Conservation (phyloP, 2,329 filamentous ascomycete species). For the Arthrobotrys pseudoclavata region DNA sequence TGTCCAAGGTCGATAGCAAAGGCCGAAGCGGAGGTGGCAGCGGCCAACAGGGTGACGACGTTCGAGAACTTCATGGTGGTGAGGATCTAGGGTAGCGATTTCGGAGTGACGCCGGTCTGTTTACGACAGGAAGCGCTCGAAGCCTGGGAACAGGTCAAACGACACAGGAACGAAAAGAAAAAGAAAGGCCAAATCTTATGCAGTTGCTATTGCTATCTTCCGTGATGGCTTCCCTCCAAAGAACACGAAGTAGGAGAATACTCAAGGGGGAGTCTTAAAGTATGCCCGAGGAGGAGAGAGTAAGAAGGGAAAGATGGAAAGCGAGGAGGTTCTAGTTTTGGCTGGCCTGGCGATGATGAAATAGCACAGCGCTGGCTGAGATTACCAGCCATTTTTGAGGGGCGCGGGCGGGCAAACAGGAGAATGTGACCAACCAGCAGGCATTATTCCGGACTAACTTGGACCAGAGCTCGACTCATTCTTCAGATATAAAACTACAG, state of each 20-base stretch:
- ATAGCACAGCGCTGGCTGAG: conserved; percentile 31
- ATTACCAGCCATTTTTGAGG: conserved; percentile 44
- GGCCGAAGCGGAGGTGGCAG: conserved; percentile 31
- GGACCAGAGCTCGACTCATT: not conserved
- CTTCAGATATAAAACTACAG: not conserved
- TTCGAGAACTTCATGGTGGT: conserved; percentile 53
- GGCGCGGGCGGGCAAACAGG: conserved; percentile 13
- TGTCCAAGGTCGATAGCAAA: conserved; percentile 39
- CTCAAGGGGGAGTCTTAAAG: no score
- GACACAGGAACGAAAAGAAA: not conserved
- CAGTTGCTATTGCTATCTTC: not conserved
- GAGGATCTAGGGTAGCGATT: conserved; percentile 25
- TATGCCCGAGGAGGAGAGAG: not conserved
- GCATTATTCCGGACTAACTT: conserved; percentile 8
- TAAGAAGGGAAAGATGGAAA: conserved; percentile 14
- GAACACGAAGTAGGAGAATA: not conserved
- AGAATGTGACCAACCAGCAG: conserved; percentile 58
- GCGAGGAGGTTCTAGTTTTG: conserved; percentile 3
- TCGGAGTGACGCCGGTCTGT: conserved; percentile 15
- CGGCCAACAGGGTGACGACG: conserved; percentile 30
- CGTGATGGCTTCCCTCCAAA: not conserved
- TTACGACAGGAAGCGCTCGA: not conserved
- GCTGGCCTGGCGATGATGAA: conserved; percentile 44
- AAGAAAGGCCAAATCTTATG: not conserved
- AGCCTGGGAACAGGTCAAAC: not conserved